Conservation (phyloP, 2,329 filamentous ascomycete genomes). For the Fragosphaeria purpurea region DNA sequence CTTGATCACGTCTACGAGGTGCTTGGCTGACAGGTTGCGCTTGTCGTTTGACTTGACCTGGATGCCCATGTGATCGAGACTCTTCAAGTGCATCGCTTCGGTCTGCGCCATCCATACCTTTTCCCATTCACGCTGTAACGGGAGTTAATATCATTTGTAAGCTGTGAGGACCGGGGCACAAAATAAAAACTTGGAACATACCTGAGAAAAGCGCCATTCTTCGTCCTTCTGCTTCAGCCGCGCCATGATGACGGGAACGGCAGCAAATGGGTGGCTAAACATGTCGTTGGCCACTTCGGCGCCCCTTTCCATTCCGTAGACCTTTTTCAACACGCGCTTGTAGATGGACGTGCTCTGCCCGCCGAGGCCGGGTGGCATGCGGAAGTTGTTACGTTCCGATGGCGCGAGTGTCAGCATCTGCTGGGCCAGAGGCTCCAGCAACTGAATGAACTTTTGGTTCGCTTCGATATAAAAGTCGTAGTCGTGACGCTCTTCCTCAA, state of each 20-base stretch:
- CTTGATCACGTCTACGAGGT: constrained; percentile 81
- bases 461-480: constrained; percentile 98
- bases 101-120: constrained; percentile 98
- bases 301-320: constrained; percentile 80
- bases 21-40: constrained; percentile 80
- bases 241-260: constrained; percentile 79
- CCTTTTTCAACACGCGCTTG: constrained; percentile 93
- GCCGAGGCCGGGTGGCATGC: constrained; percentile 72
- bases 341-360: constrained; percentile 95
- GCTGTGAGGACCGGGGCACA: not conserved
- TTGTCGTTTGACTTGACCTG: constrained; percentile 84
- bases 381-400: constrained; percentile 62
- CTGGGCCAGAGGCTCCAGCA: constrained; percentile 88
- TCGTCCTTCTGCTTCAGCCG: constrained; percentile 93
- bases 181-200: constrained; percentile 15
- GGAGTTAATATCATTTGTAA: constrained; percentile 5
- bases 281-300: constrained; percentile 79
- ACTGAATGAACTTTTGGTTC: constrained; percentile 87
- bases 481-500: constrained; percentile 96
- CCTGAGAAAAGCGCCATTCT: constrained; percentile 89
- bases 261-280: constrained; percentile 71
- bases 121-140: constrained; percentile 76
- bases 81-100: constrained; percentile 88
- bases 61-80: constrained; percentile 92
- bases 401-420: constrained; percentile 74